Conservation (phyloP, 2,329 filamentous ascomycete species). For the Colletotrichum phormii region DNA sequence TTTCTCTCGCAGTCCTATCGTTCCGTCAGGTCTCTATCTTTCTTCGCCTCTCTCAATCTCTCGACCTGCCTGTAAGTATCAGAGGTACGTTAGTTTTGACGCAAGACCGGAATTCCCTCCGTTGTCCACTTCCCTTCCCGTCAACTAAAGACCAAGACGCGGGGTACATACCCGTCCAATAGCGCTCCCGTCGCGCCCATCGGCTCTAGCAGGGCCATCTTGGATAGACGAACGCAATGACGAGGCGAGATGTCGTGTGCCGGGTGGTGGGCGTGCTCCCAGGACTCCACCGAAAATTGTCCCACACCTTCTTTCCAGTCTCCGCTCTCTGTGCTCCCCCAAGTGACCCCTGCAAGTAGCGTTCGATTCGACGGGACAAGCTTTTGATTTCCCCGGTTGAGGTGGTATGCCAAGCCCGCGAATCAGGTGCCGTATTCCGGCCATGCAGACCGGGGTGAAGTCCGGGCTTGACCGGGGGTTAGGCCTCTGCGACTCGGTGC, state of each 20-base stretch:
- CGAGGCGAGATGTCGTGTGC: conserved; percentile 25
- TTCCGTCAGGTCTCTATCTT: neutral
- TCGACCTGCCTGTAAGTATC: neutral
- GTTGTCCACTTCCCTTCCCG: conserved; percentile 3
- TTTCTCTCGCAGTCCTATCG: neutral
- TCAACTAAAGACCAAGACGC: conserved; percentile 22
- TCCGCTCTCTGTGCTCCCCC: neutral
- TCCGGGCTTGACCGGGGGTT: conserved; percentile 12
- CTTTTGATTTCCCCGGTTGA: conserved; percentile 28
- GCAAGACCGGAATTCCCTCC: neutral
- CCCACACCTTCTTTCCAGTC: neutral
- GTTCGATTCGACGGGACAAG: conserved; percentile 33
- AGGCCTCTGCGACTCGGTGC: neutral
- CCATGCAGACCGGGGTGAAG: neutral
- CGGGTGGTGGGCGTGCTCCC: conserved; percentile 3
- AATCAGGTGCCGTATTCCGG: conserved; percentile 29
- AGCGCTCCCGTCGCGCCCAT: conserved; percentile 30
- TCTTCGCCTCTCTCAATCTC: neutral
- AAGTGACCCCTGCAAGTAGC: conserved; percentile 1
- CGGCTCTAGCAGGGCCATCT: conserved; percentile 16
- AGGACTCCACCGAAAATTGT: neutral
- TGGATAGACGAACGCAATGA: conserved; percentile 17
- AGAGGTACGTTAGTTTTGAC: neutral
- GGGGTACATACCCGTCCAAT: conserved; percentile 37
- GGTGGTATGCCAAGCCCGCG: conserved; percentile 29